Base-by-base conservation (phyloP, 1,139 yeast species). In the Candida neerlandica region DNA sequence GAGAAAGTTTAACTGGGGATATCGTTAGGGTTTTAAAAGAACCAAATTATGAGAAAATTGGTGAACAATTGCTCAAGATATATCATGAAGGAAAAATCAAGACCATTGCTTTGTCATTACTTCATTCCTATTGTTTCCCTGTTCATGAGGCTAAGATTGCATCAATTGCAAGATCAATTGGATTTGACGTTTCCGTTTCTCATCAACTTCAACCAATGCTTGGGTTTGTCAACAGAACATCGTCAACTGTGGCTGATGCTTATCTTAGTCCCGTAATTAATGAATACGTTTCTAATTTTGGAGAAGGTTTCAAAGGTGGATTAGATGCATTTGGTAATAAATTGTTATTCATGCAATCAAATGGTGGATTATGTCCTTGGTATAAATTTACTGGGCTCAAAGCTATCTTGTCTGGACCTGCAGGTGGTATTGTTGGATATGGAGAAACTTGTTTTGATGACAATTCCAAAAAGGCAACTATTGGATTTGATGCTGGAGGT, bases 361-460 rank as follows among this genome's bases (percentile, higher is more conserved):
- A 76, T 55, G 81, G 81, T 45, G 81, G 81, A 0, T 66, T 76
- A 49, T 73, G 79, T 55, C 78, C 78, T 4, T 75, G 80, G 77
- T 72, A 75, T 53, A 71, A 71, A 51, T 76, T 76, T 57, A 73
- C 78, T 2, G 81, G 81, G 1, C 63, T 76, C 45, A 73, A 73
- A 53, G 80, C 80, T 1, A 74, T 76, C 40, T 65, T 76, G 35
- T 75, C 80, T 2, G 81, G 81, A 1, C 81, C 81, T 7, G 81
- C 81, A 32, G 81, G 81, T 39, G 81, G 81, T 27, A 70, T 76
- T 70, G 80, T 76, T n/a, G 81, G 81, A 0, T 73, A 65, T 53
- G 80, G 79, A 1, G 66, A 66, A 46, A 76, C 80, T 4, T 76
- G 80, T 56, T 70, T 61, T 55, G 78, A 75, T 51, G 40, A 58